Evolutionary conservation across 441 rosid genomes (phyloP), one percentile per base, ranked within the genome.

Genomic region (Lagerstroemia fauriei): DNA sequence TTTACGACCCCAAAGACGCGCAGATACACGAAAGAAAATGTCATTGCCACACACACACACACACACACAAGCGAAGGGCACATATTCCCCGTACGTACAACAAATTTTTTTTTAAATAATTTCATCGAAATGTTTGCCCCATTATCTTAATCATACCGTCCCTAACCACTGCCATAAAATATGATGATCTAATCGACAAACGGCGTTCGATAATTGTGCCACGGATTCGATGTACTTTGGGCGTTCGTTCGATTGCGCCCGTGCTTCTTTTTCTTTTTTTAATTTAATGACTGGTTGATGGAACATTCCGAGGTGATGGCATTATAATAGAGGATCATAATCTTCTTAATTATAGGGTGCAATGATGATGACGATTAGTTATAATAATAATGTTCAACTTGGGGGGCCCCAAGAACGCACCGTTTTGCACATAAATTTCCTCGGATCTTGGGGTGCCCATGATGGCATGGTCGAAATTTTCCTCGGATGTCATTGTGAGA

Each of bases 171-270:
- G 12, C 51, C 51, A 32, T 77, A 47, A 59, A 50, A 47, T 69
- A 50, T 73, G 46, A 20, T 7, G 38, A 66, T 34, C 31, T 61
- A 9, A 66, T 13, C 41, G 61, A 65, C 80, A 80, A 72, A 46
- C 69, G 76, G 81, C 83, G 66, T 47, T 56, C 46, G 44, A 65
- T 51, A 51, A 77, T 68, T 12, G 71, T 31, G 71, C 71, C 71
- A 66, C 71, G 81, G 84, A 82, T 84, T 80, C 84, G 80, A 46
- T 73, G 79, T 73, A 82, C 74, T 27, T 63, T 81, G 46, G 72
- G 71, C 38, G 34, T 66, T 65, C 25, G 59, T 47, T 48, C 51
- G 24, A 61, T 61, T 61, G 31, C 29, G 9, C 68, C 27, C 22
- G 11, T 61, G 2, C 25, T 25, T 61, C 4, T 29, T 66, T 31